These are phyloP conservation scores for Hymenoscyphus repandus DNA, from an alignment of 2,329 filamentous ascomycete species.

Conservation along the genomic window DNA sequence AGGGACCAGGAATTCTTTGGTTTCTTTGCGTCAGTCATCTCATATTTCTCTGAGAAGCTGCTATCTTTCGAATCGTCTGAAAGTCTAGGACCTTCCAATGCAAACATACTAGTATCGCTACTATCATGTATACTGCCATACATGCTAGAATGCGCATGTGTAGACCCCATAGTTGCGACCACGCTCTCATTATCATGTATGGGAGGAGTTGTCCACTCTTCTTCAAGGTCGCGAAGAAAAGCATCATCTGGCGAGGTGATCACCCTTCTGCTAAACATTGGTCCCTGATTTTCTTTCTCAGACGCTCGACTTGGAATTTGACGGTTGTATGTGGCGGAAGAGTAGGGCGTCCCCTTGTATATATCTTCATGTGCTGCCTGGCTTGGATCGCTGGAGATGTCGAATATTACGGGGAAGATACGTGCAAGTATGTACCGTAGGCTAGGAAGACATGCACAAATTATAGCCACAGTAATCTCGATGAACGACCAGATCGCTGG, in stretches of 20 bases:
- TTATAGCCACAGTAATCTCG: constrained; percentile 24
- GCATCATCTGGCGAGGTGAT: constrained; percentile 1
- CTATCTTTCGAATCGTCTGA: no score
- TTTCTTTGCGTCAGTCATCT: not conserved
- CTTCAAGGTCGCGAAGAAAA: not conserved
- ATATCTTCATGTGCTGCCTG: not conserved
- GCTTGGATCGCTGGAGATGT: not conserved
- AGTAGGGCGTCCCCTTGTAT: not conserved
- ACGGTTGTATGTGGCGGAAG: not conserved
- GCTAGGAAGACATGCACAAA: constrained; percentile 27
- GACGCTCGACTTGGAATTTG: no score
- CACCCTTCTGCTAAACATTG: constrained; percentile 4
- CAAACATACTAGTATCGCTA: not conserved
- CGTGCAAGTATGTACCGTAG: constrained; percentile 22
- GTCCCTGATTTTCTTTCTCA: not conserved
- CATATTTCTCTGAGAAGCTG: no score
- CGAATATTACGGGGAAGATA: constrained; percentile 12
- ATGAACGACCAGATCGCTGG: constrained; percentile 27
- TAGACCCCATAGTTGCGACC: no score
- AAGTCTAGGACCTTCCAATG: not conserved
- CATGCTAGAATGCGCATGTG: not conserved
- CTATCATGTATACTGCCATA: not conserved
- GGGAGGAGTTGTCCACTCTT: not conserved
- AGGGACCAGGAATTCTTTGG: not conserved
- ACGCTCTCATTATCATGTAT: not conserved